Evolutionary conservation across 352 stramenopile genomes (phyloP).

Genomic region (Phytophthora parvispora): DNA sequence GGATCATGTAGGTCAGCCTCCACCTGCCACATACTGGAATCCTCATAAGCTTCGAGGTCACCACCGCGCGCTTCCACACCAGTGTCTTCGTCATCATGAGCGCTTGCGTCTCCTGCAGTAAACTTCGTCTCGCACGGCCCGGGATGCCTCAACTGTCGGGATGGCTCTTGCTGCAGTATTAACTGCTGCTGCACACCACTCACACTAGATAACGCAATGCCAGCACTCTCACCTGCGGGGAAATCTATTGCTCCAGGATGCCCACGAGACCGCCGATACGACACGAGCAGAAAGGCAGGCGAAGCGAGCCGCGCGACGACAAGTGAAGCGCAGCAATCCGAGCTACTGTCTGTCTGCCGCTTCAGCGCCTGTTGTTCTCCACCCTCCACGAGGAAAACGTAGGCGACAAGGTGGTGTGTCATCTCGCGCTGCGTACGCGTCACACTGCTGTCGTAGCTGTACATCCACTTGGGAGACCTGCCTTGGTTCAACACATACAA

Average conservation of each 20-base stretch:
- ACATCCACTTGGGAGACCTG: slow-evolving; percentile 54
- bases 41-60: not conserved
- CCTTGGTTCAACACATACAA: slow-evolving; percentile 53
- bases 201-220: not conserved
- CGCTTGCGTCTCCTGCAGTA: not conserved
- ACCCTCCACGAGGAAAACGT: slow-evolving; percentile 23
- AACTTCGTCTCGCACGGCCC: not conserved
- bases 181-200: not conserved
- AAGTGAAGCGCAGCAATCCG: not conserved
- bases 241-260: not conserved
- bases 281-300: slow-evolving; percentile 21
- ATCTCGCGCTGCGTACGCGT: slow-evolving; percentile 53
- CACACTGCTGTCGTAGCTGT: slow-evolving; percentile 57
- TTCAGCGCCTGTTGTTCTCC: not conserved
- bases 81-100: too few species aligned
- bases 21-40: slow-evolving; percentile 6
- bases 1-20: not conserved
- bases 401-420: slow-evolving; percentile 45
- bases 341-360: not conserved
- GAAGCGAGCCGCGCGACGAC: slow-evolving; percentile 20
- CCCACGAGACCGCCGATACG: slow-evolving; percentile 10
- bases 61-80: not conserved
- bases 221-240: not conserved
- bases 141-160: not conserved
- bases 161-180: not conserved